These are phyloP conservation scores for Podaxis mareebaensis DNA, from an alignment of 768 basidiomycete genomes.

Conservation along the genomic window DNA sequence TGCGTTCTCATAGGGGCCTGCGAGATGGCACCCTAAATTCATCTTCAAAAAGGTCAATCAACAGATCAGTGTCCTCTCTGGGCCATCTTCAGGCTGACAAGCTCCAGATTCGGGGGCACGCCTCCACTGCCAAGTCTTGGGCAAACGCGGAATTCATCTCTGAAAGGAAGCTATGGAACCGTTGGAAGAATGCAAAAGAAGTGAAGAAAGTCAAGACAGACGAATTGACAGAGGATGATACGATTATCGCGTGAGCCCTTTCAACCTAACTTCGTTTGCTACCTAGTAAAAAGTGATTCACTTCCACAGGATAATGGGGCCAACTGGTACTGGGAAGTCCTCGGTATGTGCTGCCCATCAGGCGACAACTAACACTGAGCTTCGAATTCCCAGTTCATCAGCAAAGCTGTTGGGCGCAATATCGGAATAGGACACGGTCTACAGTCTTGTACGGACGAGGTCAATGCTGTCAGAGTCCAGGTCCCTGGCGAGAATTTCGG, in stretches of 20 bases:
- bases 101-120: neutral
- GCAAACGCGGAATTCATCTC: neutral
- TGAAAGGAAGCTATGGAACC: neutral
- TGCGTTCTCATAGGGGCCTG: neutral
- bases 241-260: constrained; percentile 20
- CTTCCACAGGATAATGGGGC: neutral
- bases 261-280: neutral
- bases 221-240: constrained; percentile 12
- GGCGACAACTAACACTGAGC: neutral
- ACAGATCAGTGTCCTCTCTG: neutral
- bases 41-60: neutral
- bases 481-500: constrained; percentile 4
- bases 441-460: neutral
- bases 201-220: neutral
- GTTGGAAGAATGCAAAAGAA: neutral
- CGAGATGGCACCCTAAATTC: neutral
- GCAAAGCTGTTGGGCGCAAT: neutral
- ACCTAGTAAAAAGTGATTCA: neutral
- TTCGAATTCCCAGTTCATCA: constrained; percentile 15
- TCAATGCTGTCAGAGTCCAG: constrained; percentile 2
- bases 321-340: neutral
- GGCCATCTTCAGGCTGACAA: neutral
- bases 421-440: neutral
- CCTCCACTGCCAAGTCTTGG: neutral
- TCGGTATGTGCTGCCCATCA: neutral